Evolutionary conservation across 345 rosid species (phyloP), one percentile per base, ranked within the genome.

Genomic region (Hibiscus mutabilis): DNA sequence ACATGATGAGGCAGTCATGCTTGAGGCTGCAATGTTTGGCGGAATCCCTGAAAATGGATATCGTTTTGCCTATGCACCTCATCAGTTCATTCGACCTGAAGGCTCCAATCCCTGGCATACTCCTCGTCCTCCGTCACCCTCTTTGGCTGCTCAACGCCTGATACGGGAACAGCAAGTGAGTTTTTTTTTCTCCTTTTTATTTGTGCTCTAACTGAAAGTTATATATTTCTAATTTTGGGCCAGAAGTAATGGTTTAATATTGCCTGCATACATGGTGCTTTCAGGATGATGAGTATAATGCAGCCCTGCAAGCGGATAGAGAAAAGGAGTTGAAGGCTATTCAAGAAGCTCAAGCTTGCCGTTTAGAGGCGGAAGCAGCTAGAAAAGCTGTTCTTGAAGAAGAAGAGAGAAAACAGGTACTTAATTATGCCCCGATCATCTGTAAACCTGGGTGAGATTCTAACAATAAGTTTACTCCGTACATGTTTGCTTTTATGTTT

Each of bases 11-110:
- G 98, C 99, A 53, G 97, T 96, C 72, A 96, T 96, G 99, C 99
- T 96, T 31, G 99, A 96, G 81, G 97, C 99, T 80, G 99, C 99
- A 75, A 96, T 96, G 99, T 96, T 96, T 69, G 99, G 99, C 74
- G 99, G 99, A 69, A 80, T 95, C 73, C 96, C 99, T 74, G 99
- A 92, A 74, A 75, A 88, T 72, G 94, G 83, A 69, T 92, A 90
- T 76, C 79, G 71, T 71, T 81, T 75, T 74, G 77, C 85, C 37
- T 82, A 82, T 80, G 85, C 86, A 65, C 92, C 96, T 71, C 92
- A 85, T 79, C 88, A 82, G 44, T 85, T 82, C 66, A 82, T 85
- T 85, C 88, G 62, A 70, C 46, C 82, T 60, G 84, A 82, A 69
- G 79, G 69, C 40, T 74, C 83, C 70, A 85, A 81, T 82, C 85